Conservation (phyloP, 1,284 basidiomycete genomes). For the Mycosarcoma maydis region DNA sequence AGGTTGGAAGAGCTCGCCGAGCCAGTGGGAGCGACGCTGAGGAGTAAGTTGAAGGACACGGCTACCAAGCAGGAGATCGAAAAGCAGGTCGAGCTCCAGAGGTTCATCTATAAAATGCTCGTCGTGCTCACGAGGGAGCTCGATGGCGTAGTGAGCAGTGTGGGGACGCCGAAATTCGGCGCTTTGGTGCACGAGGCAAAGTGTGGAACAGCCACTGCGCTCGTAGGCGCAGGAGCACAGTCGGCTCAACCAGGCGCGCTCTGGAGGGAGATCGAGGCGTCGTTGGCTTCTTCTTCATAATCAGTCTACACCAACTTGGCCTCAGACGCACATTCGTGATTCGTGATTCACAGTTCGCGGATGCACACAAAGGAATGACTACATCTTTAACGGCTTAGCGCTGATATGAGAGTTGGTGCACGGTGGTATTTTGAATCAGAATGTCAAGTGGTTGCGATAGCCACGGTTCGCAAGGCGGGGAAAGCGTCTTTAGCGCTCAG, state of each 20-base stretch:
- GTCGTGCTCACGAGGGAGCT: slow-evolving; percentile 73
- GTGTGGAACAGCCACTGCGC: not conserved
- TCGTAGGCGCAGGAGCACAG: not conserved
- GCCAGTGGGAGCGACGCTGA: slow-evolving; percentile 81
- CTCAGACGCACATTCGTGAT: no score
- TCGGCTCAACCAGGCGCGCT: slow-evolving; percentile 13
- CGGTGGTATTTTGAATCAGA: no score
- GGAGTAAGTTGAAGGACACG: slow-evolving; percentile 76
- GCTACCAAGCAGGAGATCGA: slow-evolving; percentile 97
- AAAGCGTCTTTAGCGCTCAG: slow-evolving; percentile 84
- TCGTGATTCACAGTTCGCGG: slow-evolving; percentile 71
- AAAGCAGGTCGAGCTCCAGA: slow-evolving; percentile 87
- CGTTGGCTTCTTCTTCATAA: slow-evolving; percentile 5
- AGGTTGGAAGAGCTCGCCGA: slow-evolving; percentile 86
- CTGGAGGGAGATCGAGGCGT: slow-evolving; percentile 38
- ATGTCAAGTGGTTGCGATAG: slow-evolving; percentile 16
- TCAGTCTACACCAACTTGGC: no score
- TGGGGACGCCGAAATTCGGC: slow-evolving; percentile 26
- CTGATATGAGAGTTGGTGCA: no score
- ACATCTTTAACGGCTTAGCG: no score
- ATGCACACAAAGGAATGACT: no score
- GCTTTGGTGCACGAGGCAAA: slow-evolving; percentile 28
- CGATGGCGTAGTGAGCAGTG: slow-evolving; percentile 9
- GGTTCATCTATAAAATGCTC: slow-evolving; percentile 84
- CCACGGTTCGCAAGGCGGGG: slow-evolving; percentile 69